Evolutionary conservation across 2,329 filamentous ascomycete genomes (phyloP).

Genomic region (Phyllosticta paracitricarpa): DNA sequence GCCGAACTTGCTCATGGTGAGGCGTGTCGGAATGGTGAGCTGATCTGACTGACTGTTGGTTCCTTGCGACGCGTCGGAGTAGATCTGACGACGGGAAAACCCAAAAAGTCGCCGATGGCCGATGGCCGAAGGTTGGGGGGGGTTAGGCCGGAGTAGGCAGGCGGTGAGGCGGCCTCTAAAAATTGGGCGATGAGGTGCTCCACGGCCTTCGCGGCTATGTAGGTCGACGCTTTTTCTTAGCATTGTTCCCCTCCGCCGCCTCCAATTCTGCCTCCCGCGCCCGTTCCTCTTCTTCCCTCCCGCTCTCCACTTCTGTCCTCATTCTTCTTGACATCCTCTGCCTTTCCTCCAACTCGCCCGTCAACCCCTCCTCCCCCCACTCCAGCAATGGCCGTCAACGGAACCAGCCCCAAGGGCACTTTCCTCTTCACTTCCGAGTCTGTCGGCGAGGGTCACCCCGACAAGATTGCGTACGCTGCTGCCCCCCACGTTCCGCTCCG

Average conservation of each 20-base stretch:
- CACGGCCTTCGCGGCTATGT: constrained; percentile 2
- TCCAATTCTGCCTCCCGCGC: background rate
- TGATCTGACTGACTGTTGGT: background rate
- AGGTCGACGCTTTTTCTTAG: constrained; percentile 4
- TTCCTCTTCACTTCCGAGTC: constrained; percentile 44
- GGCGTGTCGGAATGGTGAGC: background rate
- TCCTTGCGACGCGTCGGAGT: background rate
- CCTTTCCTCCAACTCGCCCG: background rate
- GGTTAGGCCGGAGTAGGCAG: background rate
- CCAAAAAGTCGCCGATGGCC: background rate
- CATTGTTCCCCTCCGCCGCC: constrained; percentile 15
- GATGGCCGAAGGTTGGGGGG: constrained; percentile 1
- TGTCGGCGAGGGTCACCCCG: constrained; percentile 57
- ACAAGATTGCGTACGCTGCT: constrained; percentile 69
- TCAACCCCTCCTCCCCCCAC: background rate
- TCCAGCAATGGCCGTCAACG: constrained; percentile 9
- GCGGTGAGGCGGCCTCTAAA: constrained; percentile 1
- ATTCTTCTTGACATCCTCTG: constrained; percentile 14
- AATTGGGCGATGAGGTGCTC: constrained; percentile 6
- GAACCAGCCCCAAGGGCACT: constrained; percentile 19
- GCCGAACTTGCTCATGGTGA: constrained; percentile 81
- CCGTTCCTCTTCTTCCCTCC: constrained; percentile 15
- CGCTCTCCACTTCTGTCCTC: constrained; percentile 15
- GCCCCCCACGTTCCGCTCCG: background rate
- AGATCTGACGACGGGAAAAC: background rate